Conservation (phyloP, 306 rosid genomes). For the Sophora flavescens region DNA sequence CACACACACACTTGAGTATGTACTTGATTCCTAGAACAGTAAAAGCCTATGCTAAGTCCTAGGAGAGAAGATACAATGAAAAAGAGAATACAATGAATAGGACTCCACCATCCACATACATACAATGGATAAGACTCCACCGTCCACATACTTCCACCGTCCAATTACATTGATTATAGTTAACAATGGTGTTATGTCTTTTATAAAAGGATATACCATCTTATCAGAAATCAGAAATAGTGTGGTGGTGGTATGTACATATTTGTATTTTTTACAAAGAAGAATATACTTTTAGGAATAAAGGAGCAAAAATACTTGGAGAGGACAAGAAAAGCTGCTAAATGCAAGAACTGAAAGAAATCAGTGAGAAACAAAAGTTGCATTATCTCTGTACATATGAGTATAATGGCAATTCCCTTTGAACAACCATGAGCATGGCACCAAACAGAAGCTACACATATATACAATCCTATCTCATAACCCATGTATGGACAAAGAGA, state of each 20-base stretch:
- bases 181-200: too few species aligned
- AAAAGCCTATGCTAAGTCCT: too few species aligned
- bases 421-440: slow-evolving; percentile 2
- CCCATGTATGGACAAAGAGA: background rate
- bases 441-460: background rate
- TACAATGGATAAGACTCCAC: too few species aligned
- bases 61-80: too few species aligned
- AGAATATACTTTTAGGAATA: background rate
- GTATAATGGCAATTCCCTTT: background rate
- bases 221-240: too few species aligned
- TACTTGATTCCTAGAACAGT: too few species aligned
- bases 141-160: too few species aligned
- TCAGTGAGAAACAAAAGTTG: background rate
- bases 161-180: too few species aligned
- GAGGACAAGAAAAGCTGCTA: background rate
- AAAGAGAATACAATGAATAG: too few species aligned
- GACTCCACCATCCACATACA: too few species aligned
- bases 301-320: background rate
- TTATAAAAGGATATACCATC: too few species aligned
- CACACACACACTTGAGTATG: too few species aligned
- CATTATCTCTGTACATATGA: background rate
- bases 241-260: background rate
- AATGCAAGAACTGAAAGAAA: background rate
- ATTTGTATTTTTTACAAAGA: background rate
- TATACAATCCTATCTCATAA: background rate